Evolutionary conservation across 306 rosid species (phyloP).

Genomic region (Begonia loranthoides): DNA sequence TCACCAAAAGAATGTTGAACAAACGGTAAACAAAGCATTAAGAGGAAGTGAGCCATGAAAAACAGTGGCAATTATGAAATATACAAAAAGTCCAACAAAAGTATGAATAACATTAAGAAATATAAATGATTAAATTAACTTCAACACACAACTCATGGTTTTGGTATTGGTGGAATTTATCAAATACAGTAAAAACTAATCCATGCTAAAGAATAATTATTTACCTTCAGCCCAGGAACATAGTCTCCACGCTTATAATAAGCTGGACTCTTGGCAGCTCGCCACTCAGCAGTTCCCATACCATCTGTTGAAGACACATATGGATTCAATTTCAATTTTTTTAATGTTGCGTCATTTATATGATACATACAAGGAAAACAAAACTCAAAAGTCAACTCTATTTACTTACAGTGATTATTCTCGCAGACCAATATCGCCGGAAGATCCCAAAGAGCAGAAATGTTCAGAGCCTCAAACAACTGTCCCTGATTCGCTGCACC

Average conservation of each 20-base stretch:
- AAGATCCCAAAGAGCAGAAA: slow-evolving; percentile 88
- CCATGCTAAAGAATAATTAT: neutral
- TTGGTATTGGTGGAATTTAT: no score
- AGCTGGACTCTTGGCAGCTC: slow-evolving; percentile 80
- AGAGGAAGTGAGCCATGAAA: no score
- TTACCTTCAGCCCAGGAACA: slow-evolving; percentile 90
- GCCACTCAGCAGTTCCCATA: slow-evolving; percentile 97
- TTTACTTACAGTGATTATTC: slow-evolving; percentile 79
- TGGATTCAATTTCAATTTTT: no score
- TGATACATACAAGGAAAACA: neutral
- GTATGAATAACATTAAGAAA: no score
- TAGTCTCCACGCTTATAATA: slow-evolving; percentile 97
- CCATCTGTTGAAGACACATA: slow-evolving; percentile 31
- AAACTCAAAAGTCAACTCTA: neutral
- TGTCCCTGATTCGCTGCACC: slow-evolving; percentile 99
- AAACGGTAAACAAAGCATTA: no score
- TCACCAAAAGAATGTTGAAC: no score
- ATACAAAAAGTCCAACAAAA: no score
- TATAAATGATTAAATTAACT: no score
- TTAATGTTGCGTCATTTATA: no score
- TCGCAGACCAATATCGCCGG: slow-evolving; percentile 96
- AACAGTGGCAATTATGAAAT: no score
- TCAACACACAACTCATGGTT: no score
- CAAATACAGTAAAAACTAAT: no score
- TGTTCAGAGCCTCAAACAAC: slow-evolving; percentile 88